Percentiles rank a stretch among this genome's conserved stretches.
These are phyloP conservation scores for Auxenochlorella pyrenoidosa DNA, from an alignment of 139 green algal species.

Conservation along the genomic window DNA sequence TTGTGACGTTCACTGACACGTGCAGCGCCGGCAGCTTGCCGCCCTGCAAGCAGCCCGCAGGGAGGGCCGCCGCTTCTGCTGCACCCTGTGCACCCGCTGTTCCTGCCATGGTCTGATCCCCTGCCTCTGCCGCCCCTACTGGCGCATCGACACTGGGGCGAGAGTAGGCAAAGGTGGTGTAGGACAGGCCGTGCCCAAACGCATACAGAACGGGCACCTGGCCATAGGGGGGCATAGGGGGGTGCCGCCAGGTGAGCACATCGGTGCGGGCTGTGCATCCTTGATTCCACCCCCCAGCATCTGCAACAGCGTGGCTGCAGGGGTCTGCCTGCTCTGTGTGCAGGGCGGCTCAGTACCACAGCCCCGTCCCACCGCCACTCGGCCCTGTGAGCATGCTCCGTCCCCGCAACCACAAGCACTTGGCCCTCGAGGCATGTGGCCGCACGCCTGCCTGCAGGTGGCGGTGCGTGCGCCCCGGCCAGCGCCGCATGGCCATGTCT, in stretches of 20 bases:
- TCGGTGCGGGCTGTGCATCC: no score
- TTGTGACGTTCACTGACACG: not conserved
- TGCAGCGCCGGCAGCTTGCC: not conserved
- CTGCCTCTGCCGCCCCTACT: not conserved
- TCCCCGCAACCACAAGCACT: no score
- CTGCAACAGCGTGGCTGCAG: no score
- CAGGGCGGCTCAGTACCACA: no score
- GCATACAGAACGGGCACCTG: slow-evolving; percentile 39
- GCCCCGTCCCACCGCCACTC: no score
- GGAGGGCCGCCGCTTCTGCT: no score
- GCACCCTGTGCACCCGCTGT: not conserved
- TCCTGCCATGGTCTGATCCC: not conserved
- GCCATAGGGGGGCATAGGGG: not conserved
- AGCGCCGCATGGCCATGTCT: slow-evolving; percentile 49
- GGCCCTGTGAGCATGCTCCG: no score
- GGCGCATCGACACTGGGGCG: not conserved
- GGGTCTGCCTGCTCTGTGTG: no score
- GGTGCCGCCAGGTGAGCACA: no score
- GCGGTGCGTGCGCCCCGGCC: slow-evolving; percentile 43
- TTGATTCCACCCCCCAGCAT: no score
- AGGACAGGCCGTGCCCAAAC: slow-evolving; percentile 51
- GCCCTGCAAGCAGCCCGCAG: no score
- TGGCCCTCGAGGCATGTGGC: no score
- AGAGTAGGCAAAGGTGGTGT: slow-evolving; percentile 39
- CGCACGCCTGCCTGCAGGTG: slow-evolving; percentile 15